These are phyloP conservation scores for Mariannaea elegans DNA, from an alignment of 2,329 filamentous ascomycete species.

Conservation along the genomic window DNA sequence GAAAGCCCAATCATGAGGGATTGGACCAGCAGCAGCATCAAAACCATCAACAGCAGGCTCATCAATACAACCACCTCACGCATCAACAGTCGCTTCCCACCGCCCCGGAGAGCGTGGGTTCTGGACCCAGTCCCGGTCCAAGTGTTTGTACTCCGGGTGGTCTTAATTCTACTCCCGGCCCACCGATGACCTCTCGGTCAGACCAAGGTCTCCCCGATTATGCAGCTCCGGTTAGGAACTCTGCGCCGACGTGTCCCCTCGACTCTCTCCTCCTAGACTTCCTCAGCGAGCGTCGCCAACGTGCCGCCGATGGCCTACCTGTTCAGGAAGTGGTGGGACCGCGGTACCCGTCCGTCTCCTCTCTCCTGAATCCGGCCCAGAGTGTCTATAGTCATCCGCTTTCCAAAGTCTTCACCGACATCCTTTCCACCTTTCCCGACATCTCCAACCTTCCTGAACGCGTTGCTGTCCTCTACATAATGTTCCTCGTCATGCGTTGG, in stretches of 20 bases:
- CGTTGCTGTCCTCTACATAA: constrained; percentile 82
- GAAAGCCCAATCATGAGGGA: constrained; percentile 22
- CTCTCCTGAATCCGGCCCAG: constrained; percentile 76
- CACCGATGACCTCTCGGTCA: constrained; percentile 27
- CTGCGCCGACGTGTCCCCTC: constrained; percentile 76
- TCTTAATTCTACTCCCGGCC: constrained; percentile 17
- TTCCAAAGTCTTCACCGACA: constrained; percentile 86
- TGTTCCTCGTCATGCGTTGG: constrained; percentile 90
- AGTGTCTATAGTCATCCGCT: constrained; percentile 75
- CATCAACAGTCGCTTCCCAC: constrained; percentile 26
- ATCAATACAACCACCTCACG: constrained; percentile 12
- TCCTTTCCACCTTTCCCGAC: constrained; percentile 83
- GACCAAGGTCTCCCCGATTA: constrained; percentile 33
- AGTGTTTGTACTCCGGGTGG: constrained; percentile 23
- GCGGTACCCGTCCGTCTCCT: constrained; percentile 80
- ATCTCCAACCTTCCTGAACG: constrained; percentile 82
- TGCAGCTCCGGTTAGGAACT: constrained; percentile 62
- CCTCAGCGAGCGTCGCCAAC: constrained; percentile 72
- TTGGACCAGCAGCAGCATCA: constrained; percentile 27
- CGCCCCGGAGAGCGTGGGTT: constrained; percentile 33
- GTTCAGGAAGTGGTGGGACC: constrained; percentile 76
- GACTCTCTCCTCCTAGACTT: constrained; percentile 85
- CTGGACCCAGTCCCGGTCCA: constrained; percentile 31
- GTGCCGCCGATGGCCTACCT: constrained; percentile 71
- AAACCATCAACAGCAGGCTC: constrained; percentile 2